These are phyloP conservation scores for Hemileia vastatrix DNA, from an alignment of 1,284 basidiomycete genomes.

Conservation along the genomic window DNA sequence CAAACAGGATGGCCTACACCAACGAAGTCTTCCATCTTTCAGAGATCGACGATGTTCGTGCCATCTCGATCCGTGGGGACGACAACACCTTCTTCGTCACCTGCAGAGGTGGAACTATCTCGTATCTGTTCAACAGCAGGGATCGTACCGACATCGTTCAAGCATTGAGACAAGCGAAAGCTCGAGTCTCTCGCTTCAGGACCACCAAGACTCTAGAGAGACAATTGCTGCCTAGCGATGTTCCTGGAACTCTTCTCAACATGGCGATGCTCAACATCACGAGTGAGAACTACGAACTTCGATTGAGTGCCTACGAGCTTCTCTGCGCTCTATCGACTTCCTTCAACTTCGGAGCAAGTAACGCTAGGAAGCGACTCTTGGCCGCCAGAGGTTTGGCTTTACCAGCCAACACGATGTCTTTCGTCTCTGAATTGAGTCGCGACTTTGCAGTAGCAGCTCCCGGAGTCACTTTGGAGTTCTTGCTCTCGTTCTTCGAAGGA, in stretches of 20 bases:
- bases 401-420: conserved; percentile 58
- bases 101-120: conserved; percentile 34
- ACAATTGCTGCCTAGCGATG: conserved; percentile 35
- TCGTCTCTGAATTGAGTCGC: conserved; percentile 59
- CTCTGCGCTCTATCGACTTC: conserved; percentile 39
- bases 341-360: conserved; percentile 39
- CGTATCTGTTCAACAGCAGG: conserved; percentile 37
- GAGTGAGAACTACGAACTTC: conserved; percentile 31
- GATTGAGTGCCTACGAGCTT: conserved; percentile 37
- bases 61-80: conserved; percentile 37
- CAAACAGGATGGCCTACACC: conserved; percentile 25
- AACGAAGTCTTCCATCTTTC: conserved; percentile 39
- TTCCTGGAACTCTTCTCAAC: conserved; percentile 39
- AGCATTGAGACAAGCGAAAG: conserved; percentile 37
- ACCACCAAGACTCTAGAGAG: conserved; percentile 32
- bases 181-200: conserved; percentile 32
- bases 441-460: conserved; percentile 62
- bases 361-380: conserved; percentile 34
- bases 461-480: conserved; percentile 73
- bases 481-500: conserved; percentile 72
- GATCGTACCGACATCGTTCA: conserved; percentile 38
- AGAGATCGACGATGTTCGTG: conserved; percentile 39
- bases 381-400: conserved; percentile 47
- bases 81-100: conserved; percentile 41
- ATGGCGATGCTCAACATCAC: conserved; percentile 43